These are phyloP conservation scores for Acanthamoeba castellanii DNA, from an alignment of 208 protist genomes.

Conservation along the genomic window DNA sequence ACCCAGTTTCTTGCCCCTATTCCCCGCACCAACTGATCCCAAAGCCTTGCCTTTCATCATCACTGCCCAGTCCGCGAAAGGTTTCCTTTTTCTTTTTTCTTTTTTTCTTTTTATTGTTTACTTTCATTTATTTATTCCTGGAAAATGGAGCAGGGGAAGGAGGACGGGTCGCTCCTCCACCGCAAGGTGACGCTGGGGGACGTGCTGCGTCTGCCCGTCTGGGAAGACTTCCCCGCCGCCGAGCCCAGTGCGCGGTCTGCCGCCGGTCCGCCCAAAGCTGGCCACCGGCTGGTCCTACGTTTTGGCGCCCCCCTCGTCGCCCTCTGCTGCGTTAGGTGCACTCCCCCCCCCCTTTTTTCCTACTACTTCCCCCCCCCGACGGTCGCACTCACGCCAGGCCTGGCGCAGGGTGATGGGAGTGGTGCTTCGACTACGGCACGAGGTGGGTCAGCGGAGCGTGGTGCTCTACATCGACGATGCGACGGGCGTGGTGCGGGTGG, in stretches of 20 bases:
- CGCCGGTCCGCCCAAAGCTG: background rate
- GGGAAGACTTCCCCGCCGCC: background rate
- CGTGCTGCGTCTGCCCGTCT: background rate
- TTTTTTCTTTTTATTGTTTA: background rate
- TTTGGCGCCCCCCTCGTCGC: background rate
- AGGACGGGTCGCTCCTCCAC: background rate
- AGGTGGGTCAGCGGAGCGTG: background rate
- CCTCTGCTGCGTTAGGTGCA: background rate
- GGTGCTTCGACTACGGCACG: background rate
- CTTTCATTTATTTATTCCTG: background rate
- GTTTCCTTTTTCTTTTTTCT: background rate
- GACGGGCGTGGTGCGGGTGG: background rate
- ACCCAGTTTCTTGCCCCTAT: background rate
- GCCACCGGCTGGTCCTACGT: background rate
- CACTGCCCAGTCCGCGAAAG: too few relatives aligned
- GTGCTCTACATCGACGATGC: background rate
- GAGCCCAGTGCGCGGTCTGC: background rate
- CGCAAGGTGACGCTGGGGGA: background rate
- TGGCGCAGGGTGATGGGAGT: background rate
- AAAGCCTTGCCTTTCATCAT: too few relatives aligned
- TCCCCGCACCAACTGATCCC: background rate
- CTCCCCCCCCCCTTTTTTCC: background rate
- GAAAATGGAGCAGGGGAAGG: background rate
- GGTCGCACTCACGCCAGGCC: background rate
- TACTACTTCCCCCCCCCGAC: background rate